phyloP scores from a whole-genome alignment of 169 alveolate species.

The Cryptosporidium ubiquitum region DNA sequence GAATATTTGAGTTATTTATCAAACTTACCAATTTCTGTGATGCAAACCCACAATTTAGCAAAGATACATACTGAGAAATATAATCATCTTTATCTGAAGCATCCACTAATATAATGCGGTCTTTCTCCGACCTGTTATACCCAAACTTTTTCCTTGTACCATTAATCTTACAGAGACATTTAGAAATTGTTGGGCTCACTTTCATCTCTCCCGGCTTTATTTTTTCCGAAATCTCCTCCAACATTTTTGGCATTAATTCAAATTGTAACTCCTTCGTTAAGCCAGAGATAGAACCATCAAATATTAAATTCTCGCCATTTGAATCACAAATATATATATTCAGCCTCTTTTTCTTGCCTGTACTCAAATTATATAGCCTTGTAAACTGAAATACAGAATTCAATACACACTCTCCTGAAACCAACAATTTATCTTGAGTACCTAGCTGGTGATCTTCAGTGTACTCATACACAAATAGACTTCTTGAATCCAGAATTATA shows the following conservation, averaged over 20 bases:
- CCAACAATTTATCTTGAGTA: not conserved
- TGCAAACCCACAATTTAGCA: slow-evolving; percentile 55
- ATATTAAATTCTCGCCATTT: slow-evolving; percentile 1
- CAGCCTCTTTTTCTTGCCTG: slow-evolving; percentile 17
- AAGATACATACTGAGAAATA: slow-evolving; percentile 50
- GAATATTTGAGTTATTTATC: not conserved
- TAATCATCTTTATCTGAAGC: slow-evolving; percentile 50
- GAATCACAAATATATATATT: slow-evolving; percentile 43
- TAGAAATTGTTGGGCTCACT: slow-evolving; percentile 30
- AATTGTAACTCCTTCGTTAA: slow-evolving; percentile 14
- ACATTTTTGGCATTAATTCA: not conserved
- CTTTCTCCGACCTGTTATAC: slow-evolving; percentile 11
- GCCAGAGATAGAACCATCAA: slow-evolving; percentile 37
- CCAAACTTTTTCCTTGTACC: slow-evolving; percentile 8
- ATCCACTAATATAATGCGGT: slow-evolving; percentile 45
- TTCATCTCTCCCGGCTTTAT: slow-evolving; percentile 25
- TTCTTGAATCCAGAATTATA: slow-evolving; percentile 50
- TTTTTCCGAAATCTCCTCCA: not conserved
- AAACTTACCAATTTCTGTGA: slow-evolving; percentile 65
- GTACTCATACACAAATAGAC: not conserved
- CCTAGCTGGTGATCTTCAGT: not conserved
- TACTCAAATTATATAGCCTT: slow-evolving; percentile 24
- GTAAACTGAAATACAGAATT: slow-evolving; percentile 17
- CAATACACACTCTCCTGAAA: slow-evolving; percentile 38
- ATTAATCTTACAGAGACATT: slow-evolving; percentile 45